phyloP scores from a whole-genome alignment of 1,284 basidiomycete species.

The Vanrija pseudolonga region DNA sequence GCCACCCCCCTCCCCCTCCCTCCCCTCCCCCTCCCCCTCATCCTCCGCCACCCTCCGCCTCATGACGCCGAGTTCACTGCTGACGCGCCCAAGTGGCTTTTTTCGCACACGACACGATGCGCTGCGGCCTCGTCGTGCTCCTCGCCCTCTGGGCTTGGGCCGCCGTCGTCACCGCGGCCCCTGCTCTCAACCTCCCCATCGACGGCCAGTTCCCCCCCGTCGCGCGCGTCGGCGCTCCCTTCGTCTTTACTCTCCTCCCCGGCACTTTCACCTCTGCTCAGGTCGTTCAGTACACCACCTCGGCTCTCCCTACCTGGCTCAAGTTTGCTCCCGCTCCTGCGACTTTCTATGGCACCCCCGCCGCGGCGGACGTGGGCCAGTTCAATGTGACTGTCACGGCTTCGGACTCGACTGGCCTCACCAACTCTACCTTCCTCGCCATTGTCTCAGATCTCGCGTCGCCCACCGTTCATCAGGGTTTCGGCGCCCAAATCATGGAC shows the following conservation, averaged over 20 bases:
- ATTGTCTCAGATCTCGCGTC: conserved; percentile 45
- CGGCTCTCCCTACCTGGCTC: conserved; percentile 53
- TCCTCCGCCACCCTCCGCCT: too few relatives aligned
- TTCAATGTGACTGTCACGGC: conserved; percentile 35
- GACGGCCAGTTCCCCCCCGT: conserved; percentile 50
- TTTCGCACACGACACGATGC: conserved; percentile 5
- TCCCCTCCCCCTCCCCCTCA: not conserved
- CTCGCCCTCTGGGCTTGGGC: not conserved
- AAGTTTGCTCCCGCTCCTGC: conserved; percentile 31
- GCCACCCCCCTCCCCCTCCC: too few relatives aligned
- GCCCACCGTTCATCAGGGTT: conserved; percentile 41
- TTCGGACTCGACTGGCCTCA: conserved; percentile 30
- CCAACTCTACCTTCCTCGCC: conserved; percentile 37
- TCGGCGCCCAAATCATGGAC: conserved; percentile 46
- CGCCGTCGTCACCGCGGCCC: conserved; percentile 27
- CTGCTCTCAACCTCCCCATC: conserved; percentile 46
- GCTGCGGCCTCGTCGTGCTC: conserved; percentile 8
- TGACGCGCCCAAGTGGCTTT: too few relatives aligned
- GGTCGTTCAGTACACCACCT: conserved; percentile 46
- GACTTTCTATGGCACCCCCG: conserved; percentile 41
- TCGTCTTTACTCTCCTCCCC: conserved; percentile 46
- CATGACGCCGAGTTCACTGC: too few relatives aligned
- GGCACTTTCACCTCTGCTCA: conserved; percentile 42
- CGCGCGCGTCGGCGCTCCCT: conserved; percentile 44
- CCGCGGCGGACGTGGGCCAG: conserved; percentile 33